Percentiles rank a stretch among this genome's conserved stretches.
Conservation (phyloP, 768 basidiomycete species). For the Suillus weaverae region DNA sequence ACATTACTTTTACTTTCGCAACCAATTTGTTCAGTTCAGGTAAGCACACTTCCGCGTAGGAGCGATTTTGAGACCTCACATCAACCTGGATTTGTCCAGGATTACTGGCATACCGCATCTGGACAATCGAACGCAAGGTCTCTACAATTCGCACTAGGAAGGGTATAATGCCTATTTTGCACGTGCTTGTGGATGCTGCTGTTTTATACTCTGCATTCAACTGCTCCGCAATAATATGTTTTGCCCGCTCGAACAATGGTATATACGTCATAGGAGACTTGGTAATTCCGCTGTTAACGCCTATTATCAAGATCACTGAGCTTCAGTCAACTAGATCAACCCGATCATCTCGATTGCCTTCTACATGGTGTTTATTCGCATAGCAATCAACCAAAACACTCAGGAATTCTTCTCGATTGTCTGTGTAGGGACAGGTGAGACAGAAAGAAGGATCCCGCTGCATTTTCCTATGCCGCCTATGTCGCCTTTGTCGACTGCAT, state of each 20-base stretch:
- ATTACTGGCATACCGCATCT: neutral
- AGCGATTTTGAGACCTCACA: neutral
- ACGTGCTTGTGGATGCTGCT: neutral
- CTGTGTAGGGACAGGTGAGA: neutral
- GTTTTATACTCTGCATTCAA: neutral
- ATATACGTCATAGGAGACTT: neutral
- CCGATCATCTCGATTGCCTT: neutral
- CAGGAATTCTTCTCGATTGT: neutral
- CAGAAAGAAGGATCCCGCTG: neutral
- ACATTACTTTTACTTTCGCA: neutral
- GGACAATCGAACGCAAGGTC: neutral
- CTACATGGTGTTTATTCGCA: neutral
- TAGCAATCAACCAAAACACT: neutral
- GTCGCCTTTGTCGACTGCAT: neutral
- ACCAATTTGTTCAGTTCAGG: neutral
- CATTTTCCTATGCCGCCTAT: neutral
- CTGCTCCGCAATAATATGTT: neutral
- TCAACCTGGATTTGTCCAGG: neutral
- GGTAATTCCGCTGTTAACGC: neutral
- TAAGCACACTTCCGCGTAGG: neutral
- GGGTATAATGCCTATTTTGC: neutral
- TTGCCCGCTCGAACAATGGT: neutral
- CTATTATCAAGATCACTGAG: neutral
- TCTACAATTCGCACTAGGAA: neutral
- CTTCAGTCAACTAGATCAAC: neutral